Percentiles rank a stretch among this genome's conserved stretches.
Evolutionary conservation across 2,329 filamentous ascomycete species (phyloP).

Genomic region (Fusarium papillatum): DNA sequence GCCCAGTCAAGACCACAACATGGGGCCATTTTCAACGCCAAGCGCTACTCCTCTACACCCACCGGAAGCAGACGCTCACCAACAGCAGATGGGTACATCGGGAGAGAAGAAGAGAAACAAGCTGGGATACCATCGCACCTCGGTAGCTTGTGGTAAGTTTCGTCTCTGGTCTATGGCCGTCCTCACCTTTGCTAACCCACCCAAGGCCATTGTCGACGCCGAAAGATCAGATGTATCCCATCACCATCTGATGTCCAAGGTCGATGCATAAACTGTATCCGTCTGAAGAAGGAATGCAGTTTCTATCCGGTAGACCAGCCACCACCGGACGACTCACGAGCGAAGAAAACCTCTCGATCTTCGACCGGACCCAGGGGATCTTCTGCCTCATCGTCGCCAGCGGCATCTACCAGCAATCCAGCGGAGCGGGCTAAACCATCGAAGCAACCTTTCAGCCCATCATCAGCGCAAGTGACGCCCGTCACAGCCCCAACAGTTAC

Average conservation of each 20-base stretch:
- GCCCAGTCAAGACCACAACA: conserved; percentile 50
- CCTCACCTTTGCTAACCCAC: conserved; percentile 5
- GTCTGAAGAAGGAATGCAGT: conserved; percentile 93
- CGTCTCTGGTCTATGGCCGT: not conserved
- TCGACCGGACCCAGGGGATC: conserved; percentile 54
- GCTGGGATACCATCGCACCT: conserved; percentile 94
- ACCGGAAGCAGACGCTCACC: conserved; percentile 48
- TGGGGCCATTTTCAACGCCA: conserved; percentile 64
- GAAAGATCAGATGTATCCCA: conserved; percentile 93
- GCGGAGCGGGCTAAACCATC: conserved; percentile 53
- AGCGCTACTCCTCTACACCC: conserved; percentile 59
- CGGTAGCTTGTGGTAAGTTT: conserved; percentile 92
- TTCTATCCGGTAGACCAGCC: conserved; percentile 91
- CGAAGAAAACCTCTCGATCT: conserved; percentile 56
- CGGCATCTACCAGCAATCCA: conserved; percentile 57
- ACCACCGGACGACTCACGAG: conserved; percentile 62
- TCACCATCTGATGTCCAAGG: conserved; percentile 79
- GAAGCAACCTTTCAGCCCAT: conserved; percentile 56
- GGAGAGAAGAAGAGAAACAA: conserved; percentile 82
- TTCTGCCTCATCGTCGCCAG: conserved; percentile 64
- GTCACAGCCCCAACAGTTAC: conserved; percentile 59
- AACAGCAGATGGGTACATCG: conserved; percentile 48
- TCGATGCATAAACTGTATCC: conserved; percentile 92
- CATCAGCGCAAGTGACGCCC: conserved; percentile 58
- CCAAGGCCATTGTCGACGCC: conserved; percentile 88